Evolutionary conservation across 331 rosid species (phyloP).

Genomic region (Malus hybrid): DNA sequence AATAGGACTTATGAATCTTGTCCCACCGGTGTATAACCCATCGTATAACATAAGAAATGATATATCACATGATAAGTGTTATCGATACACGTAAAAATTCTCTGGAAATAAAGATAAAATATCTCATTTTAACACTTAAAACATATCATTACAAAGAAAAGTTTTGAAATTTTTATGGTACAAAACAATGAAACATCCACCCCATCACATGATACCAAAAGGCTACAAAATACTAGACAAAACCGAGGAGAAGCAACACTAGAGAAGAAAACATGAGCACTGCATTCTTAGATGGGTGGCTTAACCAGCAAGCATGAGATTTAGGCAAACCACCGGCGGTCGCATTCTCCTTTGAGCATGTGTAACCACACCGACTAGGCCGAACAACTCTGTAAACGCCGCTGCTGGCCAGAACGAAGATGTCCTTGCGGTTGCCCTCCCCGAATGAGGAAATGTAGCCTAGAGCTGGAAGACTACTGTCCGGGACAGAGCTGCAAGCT

Average conservation of each 20-base stretch:
- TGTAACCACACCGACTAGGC: slow-evolving; percentile 75
- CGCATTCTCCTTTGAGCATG: slow-evolving; percentile 62
- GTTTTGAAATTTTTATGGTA: not conserved
- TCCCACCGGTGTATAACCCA: too few relatives aligned
- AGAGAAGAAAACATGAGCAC: slow-evolving; percentile 38
- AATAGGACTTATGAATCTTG: too few relatives aligned
- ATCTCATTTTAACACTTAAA: not conserved
- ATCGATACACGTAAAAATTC: too few relatives aligned
- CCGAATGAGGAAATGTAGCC: slow-evolving; percentile 73
- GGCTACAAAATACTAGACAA: slow-evolving; percentile 13
- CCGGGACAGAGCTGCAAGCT: slow-evolving; percentile 42
- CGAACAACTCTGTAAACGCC: slow-evolving; percentile 79
- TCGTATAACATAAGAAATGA: too few relatives aligned
- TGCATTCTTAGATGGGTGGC: slow-evolving; percentile 15
- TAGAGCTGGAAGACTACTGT: slow-evolving; percentile 51
- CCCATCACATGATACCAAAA: not conserved
- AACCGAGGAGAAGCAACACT: slow-evolving; percentile 31
- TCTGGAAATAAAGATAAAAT: not conserved
- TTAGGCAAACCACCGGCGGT: slow-evolving; percentile 32
- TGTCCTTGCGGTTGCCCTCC: slow-evolving; percentile 63
- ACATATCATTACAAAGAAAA: not conserved
- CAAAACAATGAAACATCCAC: not conserved
- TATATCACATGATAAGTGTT: too few relatives aligned
- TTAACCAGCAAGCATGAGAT: slow-evolving; percentile 39
- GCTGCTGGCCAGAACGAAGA: slow-evolving; percentile 50